Base-by-base conservation (phyloP, 805 yeast genomes). In the Pachysolen tannophilus region DNA sequence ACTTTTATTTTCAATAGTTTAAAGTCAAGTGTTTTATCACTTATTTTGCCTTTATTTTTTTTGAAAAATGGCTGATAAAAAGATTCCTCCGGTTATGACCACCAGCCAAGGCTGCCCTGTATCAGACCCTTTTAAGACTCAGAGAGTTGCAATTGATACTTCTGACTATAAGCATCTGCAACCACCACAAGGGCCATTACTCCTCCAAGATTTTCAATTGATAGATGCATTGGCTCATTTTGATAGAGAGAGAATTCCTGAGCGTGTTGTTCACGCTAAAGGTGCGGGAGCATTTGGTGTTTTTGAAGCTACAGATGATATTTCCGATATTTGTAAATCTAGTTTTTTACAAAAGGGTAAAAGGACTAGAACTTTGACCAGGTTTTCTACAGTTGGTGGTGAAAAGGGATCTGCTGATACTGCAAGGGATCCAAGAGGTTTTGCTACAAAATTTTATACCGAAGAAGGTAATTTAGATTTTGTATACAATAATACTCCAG, bases 191-290 rank as follows among this genome's bases (percentile, higher is more conserved):
- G 95, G 95, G 25, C 95, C 94, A 5, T 60, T 84, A 45, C 63
- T 85, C 41, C 61, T 85, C 49, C 94, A 85, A 56, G 95, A 85
- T 56, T 79, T 82, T 61, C 78, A 78, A 53, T 63, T 85, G 59
- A 69, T 85, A 48, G 95, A 85, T 50, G 71, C 85, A 2, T 60
- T 85, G 38, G 88, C 94, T 15, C 95, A 84, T 58, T 85, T 85
- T 50, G 94, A 83, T 61, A 70, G 94, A 47, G 95, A 85, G 61
- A 68, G 95, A 60, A 81, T 85, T 44, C 95, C 95, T 9, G 95
- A 86, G 63, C 71, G 95, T 61, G 94, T 85, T 38, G 95, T 86
- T 24, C 95, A 85, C 53, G 95, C 95, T 36, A 85, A 85, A 56
- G 95, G 95, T 47, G 82, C 88, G 10, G 95, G 95, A 53, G 95